Conservation (phyloP, 352 stramenopile genomes). For the Thraustochytrium striatum region DNA sequence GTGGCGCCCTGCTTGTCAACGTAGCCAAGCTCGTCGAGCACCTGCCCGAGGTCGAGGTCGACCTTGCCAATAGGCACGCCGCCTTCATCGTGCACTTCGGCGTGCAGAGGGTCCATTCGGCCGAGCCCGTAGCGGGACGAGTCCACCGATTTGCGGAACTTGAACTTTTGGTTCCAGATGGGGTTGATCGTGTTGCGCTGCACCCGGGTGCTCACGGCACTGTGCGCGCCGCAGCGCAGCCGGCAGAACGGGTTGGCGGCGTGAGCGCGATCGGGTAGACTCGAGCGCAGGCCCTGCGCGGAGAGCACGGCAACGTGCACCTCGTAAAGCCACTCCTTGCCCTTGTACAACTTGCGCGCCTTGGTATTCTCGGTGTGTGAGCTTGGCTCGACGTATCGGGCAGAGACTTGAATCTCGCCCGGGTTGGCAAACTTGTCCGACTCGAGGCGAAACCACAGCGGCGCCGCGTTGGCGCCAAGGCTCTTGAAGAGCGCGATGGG, state of each 20-base stretch:
- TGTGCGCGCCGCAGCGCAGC: slow-evolving; percentile 4
- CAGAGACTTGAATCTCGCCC: slow-evolving; percentile 28
- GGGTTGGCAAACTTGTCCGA: not conserved
- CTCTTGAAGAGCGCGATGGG: not conserved
- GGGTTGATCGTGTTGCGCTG: slow-evolving; percentile 23
- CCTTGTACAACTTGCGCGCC: slow-evolving; percentile 31
- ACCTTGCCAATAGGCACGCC: not conserved
- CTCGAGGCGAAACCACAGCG: slow-evolving; percentile 21
- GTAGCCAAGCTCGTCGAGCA: slow-evolving; percentile 36
- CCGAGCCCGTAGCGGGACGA: slow-evolving; percentile 15
- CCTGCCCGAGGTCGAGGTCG: slow-evolving; percentile 7
- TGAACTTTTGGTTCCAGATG: slow-evolving; percentile 47
- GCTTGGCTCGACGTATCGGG: not conserved
- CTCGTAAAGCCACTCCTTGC: slow-evolving; percentile 48
- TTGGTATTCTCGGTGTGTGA: not conserved
- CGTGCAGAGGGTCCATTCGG: not conserved
- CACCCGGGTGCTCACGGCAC: not conserved
- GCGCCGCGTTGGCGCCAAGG: not conserved
- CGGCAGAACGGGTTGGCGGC: not conserved
- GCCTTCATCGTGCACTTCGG: not conserved
- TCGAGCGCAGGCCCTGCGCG: not conserved
- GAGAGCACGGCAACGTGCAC: slow-evolving; percentile 16
- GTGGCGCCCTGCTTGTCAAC: slow-evolving; percentile 32
- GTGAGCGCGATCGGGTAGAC: not conserved
- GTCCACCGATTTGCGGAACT: slow-evolving; percentile 10